Conservation (phyloP, 2,329 filamentous ascomycete genomes). For the Anthostomella pinea region DNA sequence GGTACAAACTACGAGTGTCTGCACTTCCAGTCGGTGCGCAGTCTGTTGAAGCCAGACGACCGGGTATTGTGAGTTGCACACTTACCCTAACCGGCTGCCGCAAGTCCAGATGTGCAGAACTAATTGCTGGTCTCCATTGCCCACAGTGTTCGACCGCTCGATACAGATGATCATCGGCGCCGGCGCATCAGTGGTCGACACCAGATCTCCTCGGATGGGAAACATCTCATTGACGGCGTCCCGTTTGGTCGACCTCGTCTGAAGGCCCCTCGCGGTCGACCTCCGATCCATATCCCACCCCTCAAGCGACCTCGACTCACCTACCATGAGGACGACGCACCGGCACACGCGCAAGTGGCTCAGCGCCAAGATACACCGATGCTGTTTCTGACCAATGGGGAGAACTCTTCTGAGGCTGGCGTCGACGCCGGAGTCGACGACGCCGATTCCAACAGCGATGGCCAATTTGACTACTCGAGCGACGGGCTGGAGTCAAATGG, state of each 20-base stretch:
- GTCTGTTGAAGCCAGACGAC: conserved; percentile 77
- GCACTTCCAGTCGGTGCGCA: conserved; percentile 73
- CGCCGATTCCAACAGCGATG: conserved; percentile 19
- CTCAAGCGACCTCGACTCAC: conserved; percentile 63
- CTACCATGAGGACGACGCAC: conserved; percentile 35
- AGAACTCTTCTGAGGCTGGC: too few relatives aligned
- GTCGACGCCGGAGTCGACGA: conserved; percentile 32
- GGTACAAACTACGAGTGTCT: conserved; percentile 77
- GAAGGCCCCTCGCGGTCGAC: conserved; percentile 57
- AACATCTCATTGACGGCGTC: conserved; percentile 80
- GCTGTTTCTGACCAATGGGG: conserved; percentile 33
- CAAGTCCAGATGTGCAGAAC: background rate
- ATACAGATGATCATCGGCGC: conserved; percentile 69
- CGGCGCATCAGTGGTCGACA: conserved; percentile 72
- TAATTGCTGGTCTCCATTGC: background rate
- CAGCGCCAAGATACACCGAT: conserved; percentile 25
- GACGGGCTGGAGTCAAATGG: too few relatives aligned
- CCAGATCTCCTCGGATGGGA: conserved; percentile 77
- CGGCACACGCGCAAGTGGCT: conserved; percentile 31
- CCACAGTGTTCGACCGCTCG: conserved; percentile 71
- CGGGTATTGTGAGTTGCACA: conserved; percentile 64
- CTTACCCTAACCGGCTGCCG: conserved; percentile 15
- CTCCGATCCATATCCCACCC: conserved; percentile 68
- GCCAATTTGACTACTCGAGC: conserved; percentile 2
- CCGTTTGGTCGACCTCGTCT: conserved; percentile 76